phyloP scores from a whole-genome alignment of 2,329 filamentous ascomycete species.

The Pezicula rhizophila region DNA sequence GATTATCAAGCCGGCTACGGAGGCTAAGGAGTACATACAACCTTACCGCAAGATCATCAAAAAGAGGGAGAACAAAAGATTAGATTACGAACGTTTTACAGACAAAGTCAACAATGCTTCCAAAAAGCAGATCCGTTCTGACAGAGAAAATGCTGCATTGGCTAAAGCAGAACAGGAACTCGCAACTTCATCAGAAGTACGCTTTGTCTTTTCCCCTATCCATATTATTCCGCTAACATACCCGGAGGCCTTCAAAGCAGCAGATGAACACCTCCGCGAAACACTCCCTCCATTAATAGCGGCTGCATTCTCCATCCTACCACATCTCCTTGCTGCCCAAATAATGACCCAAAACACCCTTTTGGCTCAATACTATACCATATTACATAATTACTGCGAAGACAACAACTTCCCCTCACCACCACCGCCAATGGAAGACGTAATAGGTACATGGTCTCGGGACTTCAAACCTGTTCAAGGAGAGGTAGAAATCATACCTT shows the following conservation, averaged over 20 bases:
- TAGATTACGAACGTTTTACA: slow-evolving; percentile 76
- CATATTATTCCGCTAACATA: slow-evolving; percentile 7
- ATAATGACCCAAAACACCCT: slow-evolving; percentile 73
- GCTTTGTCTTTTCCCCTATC: slow-evolving; percentile 13
- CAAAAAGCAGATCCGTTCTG: slow-evolving; percentile 63
- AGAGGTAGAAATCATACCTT: slow-evolving; percentile 59
- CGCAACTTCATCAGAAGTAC: slow-evolving; percentile 56
- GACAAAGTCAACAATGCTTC: slow-evolving; percentile 62
- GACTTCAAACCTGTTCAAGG: slow-evolving; percentile 58
- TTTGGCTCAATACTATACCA: slow-evolving; percentile 72
- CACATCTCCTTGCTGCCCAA: slow-evolving; percentile 62
- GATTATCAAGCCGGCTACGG: slow-evolving; percentile 63
- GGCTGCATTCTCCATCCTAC: slow-evolving; percentile 67
- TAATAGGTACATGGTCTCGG: slow-evolving; percentile 60
- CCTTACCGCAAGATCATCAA: slow-evolving; percentile 79
- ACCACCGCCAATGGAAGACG: slow-evolving; percentile 64
- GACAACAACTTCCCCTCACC: slow-evolving; percentile 65
- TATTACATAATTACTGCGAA: slow-evolving; percentile 66
- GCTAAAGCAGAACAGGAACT: slow-evolving; percentile 68
- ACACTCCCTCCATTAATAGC: slow-evolving; percentile 66
- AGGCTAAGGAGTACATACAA: slow-evolving; percentile 62
- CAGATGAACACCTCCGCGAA: slow-evolving; percentile 67
- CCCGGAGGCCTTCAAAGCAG: slow-evolving; percentile 61
- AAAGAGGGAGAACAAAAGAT: slow-evolving; percentile 73
- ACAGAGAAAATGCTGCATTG: slow-evolving; percentile 67